Evolutionary conservation across 768 basidiomycete species (phyloP).

Genomic region (Russula lepida): DNA sequence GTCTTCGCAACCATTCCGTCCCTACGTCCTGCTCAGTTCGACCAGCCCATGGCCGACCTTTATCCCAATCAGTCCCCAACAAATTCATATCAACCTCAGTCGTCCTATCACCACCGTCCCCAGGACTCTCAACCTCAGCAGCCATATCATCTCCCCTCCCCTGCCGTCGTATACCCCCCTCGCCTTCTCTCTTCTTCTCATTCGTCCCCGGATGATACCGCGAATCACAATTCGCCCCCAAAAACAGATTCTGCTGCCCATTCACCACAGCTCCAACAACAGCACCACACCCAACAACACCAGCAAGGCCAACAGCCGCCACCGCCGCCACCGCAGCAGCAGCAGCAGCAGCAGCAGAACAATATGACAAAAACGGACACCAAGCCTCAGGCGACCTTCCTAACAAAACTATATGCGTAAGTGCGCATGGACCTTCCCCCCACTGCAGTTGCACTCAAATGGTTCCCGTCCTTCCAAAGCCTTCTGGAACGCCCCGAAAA

Average conservation of each 20-base stretch:
- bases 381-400: slow-evolving; percentile 50
- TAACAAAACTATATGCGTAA: slow-evolving; percentile 93
- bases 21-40: slow-evolving; percentile 35
- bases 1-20: slow-evolving; percentile 29
- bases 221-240: slow-evolving; percentile 16
- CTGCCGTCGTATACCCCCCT: slow-evolving; percentile 17
- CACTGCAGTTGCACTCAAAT: slow-evolving; percentile 1
- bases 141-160: slow-evolving; percentile 14
- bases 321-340: slow-evolving; percentile 1
- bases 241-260: slow-evolving; percentile 16
- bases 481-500: slow-evolving; percentile 88
- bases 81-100: slow-evolving; percentile 16
- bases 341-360: slow-evolving; percentile 3
- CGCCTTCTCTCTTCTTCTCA: slow-evolving; percentile 17
- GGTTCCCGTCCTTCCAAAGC: slow-evolving; percentile 32
- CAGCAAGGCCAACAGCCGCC: background rate
- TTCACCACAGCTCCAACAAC: slow-evolving; percentile 18
- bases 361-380: slow-evolving; percentile 19
- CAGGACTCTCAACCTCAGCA: slow-evolving; percentile 14
- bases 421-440: slow-evolving; percentile 27
- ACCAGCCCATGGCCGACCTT: slow-evolving; percentile 26
- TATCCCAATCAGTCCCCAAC: slow-evolving; percentile 20
- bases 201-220: slow-evolving; percentile 19
- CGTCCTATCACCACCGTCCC: slow-evolving; percentile 18
- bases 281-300: background rate